Evolutionary conservation across 2,329 filamentous ascomycete species (phyloP).

Genomic region (Neoascochyta sp.): DNA sequence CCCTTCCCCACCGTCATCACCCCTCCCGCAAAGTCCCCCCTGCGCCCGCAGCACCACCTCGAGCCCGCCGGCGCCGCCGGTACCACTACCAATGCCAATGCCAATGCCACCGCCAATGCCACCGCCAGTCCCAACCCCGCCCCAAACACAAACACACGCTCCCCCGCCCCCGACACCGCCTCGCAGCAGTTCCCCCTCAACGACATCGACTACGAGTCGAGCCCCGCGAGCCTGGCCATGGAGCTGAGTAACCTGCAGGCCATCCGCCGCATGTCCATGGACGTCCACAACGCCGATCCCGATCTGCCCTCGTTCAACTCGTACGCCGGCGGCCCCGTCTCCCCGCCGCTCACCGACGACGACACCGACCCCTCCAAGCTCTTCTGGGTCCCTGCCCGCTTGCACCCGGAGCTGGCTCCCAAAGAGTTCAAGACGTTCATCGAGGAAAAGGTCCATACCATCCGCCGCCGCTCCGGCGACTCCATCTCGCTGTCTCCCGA

Average conservation of each 20-base stretch:
- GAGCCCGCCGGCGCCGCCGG: constrained; percentile 9
- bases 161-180: constrained; percentile 44
- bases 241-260: constrained; percentile 91
- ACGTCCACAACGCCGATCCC: constrained; percentile 67
- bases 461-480: constrained; percentile 74
- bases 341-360: constrained; percentile 63
- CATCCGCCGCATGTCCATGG: constrained; percentile 90
- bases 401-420: constrained; percentile 92
- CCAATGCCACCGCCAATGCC: constrained; percentile 3
- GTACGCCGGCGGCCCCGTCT: constrained; percentile 60
- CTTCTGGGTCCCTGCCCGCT: constrained; percentile 91
- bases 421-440: constrained; percentile 96
- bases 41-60: constrained; percentile 36
- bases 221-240: constrained; percentile 83
- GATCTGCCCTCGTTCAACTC: constrained; percentile 70
- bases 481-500: constrained; percentile 58
- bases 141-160: constrained; percentile 20
- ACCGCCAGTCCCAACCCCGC: constrained; percentile 2
- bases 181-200: constrained; percentile 69
- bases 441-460: constrained; percentile 86
- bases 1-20: constrained; percentile 29
- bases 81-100: constrained; percentile 3
- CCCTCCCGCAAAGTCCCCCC: constrained; percentile 44
- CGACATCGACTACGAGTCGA: constrained; percentile 83
- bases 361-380: constrained; percentile 84